Conservation (phyloP, 2,329 filamentous ascomycete genomes). For the Monosporascus ibericus region DNA sequence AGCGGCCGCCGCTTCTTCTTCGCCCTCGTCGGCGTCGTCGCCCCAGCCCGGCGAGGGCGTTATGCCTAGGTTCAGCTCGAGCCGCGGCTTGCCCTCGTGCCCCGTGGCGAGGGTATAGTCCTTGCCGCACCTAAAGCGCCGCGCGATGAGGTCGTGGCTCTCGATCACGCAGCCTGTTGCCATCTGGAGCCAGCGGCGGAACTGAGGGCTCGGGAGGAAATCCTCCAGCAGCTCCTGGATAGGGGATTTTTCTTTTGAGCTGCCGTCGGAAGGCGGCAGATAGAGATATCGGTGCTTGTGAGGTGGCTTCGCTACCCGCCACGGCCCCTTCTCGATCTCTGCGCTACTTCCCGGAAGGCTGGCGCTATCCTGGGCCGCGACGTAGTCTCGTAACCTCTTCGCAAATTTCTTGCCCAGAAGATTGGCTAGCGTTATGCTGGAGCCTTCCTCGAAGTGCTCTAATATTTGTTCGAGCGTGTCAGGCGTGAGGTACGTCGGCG, state of each 20-base stretch:
- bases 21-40: slow-evolving; percentile 54
- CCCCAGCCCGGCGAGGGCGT: slow-evolving; percentile 86
- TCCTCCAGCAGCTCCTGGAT: slow-evolving; percentile 75
- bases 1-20: slow-evolving; percentile 39
- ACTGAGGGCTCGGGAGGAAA: slow-evolving; percentile 77
- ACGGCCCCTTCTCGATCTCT: slow-evolving; percentile 54
- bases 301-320: slow-evolving; percentile 78
- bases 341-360: slow-evolving; percentile 39
- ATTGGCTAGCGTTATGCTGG: slow-evolving; percentile 72
- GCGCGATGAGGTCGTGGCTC: slow-evolving; percentile 71
- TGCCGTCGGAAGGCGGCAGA: slow-evolving; percentile 48
- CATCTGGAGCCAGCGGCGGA: slow-evolving; percentile 82
- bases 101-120: slow-evolving; percentile 93
- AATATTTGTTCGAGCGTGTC: slow-evolving; percentile 81
- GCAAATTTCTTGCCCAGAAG: slow-evolving; percentile 78
- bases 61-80: slow-evolving; percentile 83
- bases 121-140: slow-evolving; percentile 77
- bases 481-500: slow-evolving; percentile 84
- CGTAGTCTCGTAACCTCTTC: slow-evolving; percentile 60
- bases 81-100: slow-evolving; percentile 67
- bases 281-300: slow-evolving; percentile 95
- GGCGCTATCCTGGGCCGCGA: slow-evolving; percentile 58
- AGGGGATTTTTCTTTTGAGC: slow-evolving; percentile 40
- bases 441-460: slow-evolving; percentile 75
- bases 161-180: slow-evolving; percentile 71